Percentiles rank a stretch among this genome's conserved stretches.
Conservation (phyloP, 2,329 filamentous ascomycete genomes). For the Epichloe hybrida region DNA sequence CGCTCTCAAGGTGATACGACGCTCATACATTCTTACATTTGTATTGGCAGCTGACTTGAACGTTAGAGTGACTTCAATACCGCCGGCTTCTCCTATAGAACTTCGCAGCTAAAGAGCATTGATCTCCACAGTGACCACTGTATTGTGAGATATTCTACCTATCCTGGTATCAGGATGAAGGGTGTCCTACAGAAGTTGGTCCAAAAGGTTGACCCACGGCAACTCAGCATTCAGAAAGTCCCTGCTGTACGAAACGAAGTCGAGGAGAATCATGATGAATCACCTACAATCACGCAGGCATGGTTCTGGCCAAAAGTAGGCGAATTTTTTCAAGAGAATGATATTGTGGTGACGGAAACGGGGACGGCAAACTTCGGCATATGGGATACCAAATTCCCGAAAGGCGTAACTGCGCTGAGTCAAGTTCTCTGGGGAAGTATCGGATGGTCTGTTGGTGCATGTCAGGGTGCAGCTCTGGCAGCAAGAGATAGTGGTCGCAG, state of each 20-base stretch:
- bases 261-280: conserved; percentile 24
- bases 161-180: conserved; percentile 64
- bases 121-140: conserved; percentile 66
- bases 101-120: conserved; percentile 64
- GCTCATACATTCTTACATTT: background rate
- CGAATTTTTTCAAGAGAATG: conserved; percentile 59
- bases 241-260: conserved; percentile 41
- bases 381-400: conserved; percentile 70
- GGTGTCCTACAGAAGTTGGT: conserved; percentile 63
- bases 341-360: conserved; percentile 76
- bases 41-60: background rate
- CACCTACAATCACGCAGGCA: conserved; percentile 46
- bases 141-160: conserved; percentile 64
- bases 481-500: conserved; percentile 48
- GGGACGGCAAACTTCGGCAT: conserved; percentile 83
- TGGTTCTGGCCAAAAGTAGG: conserved; percentile 70
- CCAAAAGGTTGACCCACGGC: conserved; percentile 39
- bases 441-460: conserved; percentile 46
- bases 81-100: conserved; percentile 67
- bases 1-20: conserved; percentile 33
- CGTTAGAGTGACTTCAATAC: conserved; percentile 65
- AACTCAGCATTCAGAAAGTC: conserved; percentile 41
- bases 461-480: conserved; percentile 57
- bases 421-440: conserved; percentile 64
- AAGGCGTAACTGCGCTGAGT: conserved; percentile 63